Base-by-base conservation (phyloP, 2,329 filamentous ascomycete species). In the Colletotrichum sp. region DNA sequence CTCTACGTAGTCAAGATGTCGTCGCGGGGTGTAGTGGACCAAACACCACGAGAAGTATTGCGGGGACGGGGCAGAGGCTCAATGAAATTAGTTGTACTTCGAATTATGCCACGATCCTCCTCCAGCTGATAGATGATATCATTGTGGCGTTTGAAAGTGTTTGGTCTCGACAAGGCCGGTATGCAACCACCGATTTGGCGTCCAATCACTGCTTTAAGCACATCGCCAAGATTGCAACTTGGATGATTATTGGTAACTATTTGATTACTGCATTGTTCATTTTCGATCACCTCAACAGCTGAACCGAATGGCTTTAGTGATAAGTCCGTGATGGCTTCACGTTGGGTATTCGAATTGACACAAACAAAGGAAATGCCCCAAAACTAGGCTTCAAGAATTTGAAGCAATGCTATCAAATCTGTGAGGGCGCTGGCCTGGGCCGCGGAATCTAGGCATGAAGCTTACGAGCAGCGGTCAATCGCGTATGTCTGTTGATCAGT, bases 21-120 rank as follows among this genome's bases (percentile, higher is more conserved):
- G n/a, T 52, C 3, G 3, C n/a, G n/a, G 12, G n/a, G n/a, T 6
- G 10, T 2, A 13, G 1, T 52, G 44, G 0, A 13, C 1, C 2
- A 4, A 13, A 52, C 10, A 52, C 18, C 10, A 22, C n/a, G 16
- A 52, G 18, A 52, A 22, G n/a, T 13, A 7, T 3, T 13, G n/a
- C 44, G 44, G 2, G n/a, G n/a, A 2, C 8, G 10, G 44, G 44
- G 44, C 44, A 52, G n/a, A 22, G 44, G 18, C n/a, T 13, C 44
- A 22, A 52, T 3, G 2, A 3, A 22, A 52, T 52, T 13, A 7
- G 12, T 8, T 13, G 44, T 13, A 22, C 10, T 52, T 44, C 18
- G 18, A 44, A n/a, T 44, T n/a, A 44, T 44, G n/a, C 44, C n/a
- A 52, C 8, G 5, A 52, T 44, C 2, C 18, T 3, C 10, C 10